Evolutionary conservation across 805 yeast genomes (phyloP), one percentile per base, ranked within the genome.

Genomic region (Cyberlindnera veronae): DNA sequence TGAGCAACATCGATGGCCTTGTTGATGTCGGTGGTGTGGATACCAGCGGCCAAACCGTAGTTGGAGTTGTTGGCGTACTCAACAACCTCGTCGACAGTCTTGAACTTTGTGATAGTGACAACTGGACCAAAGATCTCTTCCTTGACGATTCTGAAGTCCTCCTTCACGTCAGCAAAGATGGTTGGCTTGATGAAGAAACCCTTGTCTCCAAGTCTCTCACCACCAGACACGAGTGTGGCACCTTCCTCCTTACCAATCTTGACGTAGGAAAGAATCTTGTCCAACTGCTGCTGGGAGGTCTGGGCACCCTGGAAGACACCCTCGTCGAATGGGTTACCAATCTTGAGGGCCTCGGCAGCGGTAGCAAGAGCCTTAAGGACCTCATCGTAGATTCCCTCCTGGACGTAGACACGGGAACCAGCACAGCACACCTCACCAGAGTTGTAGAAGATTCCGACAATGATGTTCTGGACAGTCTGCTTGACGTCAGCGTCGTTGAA

Each of bases 381-480:
- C 63, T 81, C 72, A 49, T 90, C 96, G 66, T 90, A 86, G 53
- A 88, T 72, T 27, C 77, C 76, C 50, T 84, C 95, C 67, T 90
- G 96, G 45, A 90, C 83, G 62, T 87, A 85, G 50, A 89, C 69
- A 67, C 98, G 81, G 41, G 96, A 88, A 50, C 95, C 95, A 27
- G 96, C 97, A 60, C 89, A 84, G 69, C 98, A 90, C 43, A 87
- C 90, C 71, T 91, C 96, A 68, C 98, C 98, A 59, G 90, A 81
- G 74, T 90, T 90, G 76, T 77, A 87, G 74, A 82, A 87, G 59
- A 90, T 89, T 64, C 96, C 96, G 42, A 74, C 62, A 43, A 84
- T 74, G 52, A 88, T 80, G 73, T 80, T 77, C 53, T 81, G 73
- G 37, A 86, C 83, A 37, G 96, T 85, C 57, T 73, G 71, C 41